Percentiles rank a stretch among this genome's conserved stretches.
Evolutionary conservation across 1,284 basidiomycete genomes (phyloP).

Genomic region (Takashimella koratensis): DNA sequence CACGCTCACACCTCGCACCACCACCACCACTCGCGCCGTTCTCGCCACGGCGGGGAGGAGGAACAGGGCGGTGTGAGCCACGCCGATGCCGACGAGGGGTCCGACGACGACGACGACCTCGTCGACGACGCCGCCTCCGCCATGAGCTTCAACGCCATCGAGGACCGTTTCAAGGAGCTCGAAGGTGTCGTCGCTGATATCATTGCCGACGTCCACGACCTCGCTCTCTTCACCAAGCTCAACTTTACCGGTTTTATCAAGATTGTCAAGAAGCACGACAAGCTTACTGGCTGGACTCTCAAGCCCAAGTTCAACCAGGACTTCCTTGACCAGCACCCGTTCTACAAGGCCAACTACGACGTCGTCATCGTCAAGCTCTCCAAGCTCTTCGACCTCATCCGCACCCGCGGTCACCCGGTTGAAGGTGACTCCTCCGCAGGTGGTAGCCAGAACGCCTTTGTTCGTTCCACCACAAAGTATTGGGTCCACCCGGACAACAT

Average conservation of each 20-base stretch:
- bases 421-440: slow-evolving; percentile 91
- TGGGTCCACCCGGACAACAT: slow-evolving; percentile 98
- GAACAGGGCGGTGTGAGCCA: slow-evolving; percentile 45
- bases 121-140: slow-evolving; percentile 50
- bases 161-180: slow-evolving; percentile 81
- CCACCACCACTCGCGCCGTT: slow-evolving; percentile 4
- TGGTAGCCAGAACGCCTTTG: slow-evolving; percentile 92
- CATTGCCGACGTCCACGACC: slow-evolving; percentile 96
- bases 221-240: slow-evolving; percentile 90
- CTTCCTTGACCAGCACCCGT: slow-evolving; percentile 90
- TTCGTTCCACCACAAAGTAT: slow-evolving; percentile 97
- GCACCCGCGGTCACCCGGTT: slow-evolving; percentile 90
- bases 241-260: slow-evolving; percentile 99
- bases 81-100: slow-evolving; percentile 55
- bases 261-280: slow-evolving; percentile 88
- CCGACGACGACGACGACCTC: slow-evolving; percentile 54
- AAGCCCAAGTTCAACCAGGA: slow-evolving; percentile 69
- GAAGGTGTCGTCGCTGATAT: slow-evolving; percentile 95
- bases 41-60: slow-evolving; percentile 28
- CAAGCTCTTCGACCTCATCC: slow-evolving; percentile 90
- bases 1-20: too few relatives aligned
- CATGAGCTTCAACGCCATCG: slow-evolving; percentile 67
- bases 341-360: slow-evolving; percentile 68
- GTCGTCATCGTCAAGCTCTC: slow-evolving; percentile 95
- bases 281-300: slow-evolving; percentile 58